These are phyloP conservation scores for Ceratorhiza oryzae-sativae DNA, from an alignment of 1,284 basidiomycete genomes.

Conservation along the genomic window DNA sequence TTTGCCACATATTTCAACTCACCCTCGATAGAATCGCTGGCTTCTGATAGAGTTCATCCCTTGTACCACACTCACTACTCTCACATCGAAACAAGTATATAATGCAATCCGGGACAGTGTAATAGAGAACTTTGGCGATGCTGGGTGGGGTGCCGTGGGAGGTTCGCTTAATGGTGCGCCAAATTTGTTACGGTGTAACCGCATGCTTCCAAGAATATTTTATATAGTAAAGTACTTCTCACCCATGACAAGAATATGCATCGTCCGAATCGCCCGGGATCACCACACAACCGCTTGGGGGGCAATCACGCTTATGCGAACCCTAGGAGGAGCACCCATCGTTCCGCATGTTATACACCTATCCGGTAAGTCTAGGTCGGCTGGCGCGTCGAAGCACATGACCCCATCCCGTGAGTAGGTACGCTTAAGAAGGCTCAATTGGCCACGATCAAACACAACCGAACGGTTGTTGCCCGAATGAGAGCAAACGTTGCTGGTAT, in stretches of 20 bases:
- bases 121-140: conserved; percentile 75
- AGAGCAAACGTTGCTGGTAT: conserved; percentile 51
- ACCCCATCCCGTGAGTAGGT: conserved; percentile 54
- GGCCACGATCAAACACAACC: conserved; percentile 73
- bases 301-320: conserved; percentile 67
- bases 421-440: conserved; percentile 81
- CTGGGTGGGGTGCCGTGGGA: conserved; percentile 79
- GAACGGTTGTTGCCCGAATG: conserved; percentile 69
- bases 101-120: conserved; percentile 71
- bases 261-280: conserved; percentile 78
- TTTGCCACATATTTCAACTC: neutral
- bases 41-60: conserved; percentile 76
- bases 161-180: conserved; percentile 67
- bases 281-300: conserved; percentile 77
- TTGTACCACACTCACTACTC: conserved; percentile 43
- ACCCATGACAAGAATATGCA: conserved; percentile 75
- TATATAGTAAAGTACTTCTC: conserved; percentile 81
- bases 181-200: neutral
- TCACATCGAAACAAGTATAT: conserved; percentile 69
- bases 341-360: conserved; percentile 77
- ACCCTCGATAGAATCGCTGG: conserved; percentile 70
- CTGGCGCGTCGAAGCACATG: neutral
- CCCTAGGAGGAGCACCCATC: conserved; percentile 62
- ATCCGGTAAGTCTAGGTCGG: conserved; percentile 61
- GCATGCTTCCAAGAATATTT: neutral